Conservation (phyloP, 2,329 filamentous ascomycete genomes). For the Lachnellula arida region DNA sequence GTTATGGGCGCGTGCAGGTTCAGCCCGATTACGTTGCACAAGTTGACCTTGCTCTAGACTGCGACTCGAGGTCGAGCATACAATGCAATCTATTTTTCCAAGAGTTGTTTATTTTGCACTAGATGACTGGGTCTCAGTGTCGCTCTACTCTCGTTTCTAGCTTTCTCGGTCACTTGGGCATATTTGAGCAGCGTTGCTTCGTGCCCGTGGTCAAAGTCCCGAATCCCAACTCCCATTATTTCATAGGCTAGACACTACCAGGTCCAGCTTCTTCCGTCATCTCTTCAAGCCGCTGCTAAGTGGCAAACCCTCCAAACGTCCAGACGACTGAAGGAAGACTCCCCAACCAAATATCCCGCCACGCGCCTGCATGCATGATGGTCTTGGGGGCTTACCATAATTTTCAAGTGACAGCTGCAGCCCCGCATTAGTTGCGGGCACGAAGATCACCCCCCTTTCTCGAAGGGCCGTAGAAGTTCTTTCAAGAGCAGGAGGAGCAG, state of each 20-base stretch:
- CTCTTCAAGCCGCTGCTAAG: not conserved
- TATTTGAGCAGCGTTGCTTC: not conserved
- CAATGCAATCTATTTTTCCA: slow-evolving; percentile 1
- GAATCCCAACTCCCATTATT: not conserved
- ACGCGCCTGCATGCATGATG: slow-evolving; percentile 28
- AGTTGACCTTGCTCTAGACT: slow-evolving; percentile 18
- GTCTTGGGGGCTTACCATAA: slow-evolving; percentile 21
- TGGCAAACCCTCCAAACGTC: not conserved
- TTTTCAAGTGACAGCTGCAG: slow-evolving; percentile 38
- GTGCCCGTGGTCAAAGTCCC: not conserved
- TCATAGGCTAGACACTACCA: not conserved
- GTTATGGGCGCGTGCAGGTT: slow-evolving; percentile 23
- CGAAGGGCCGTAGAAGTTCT: slow-evolving; percentile 36
- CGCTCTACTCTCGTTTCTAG: not conserved
- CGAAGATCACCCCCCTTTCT: slow-evolving; percentile 35
- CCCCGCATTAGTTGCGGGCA: slow-evolving; percentile 32
- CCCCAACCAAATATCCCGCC: slow-evolving; percentile 17
- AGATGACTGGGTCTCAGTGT: not conserved
- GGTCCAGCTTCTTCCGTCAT: not conserved
- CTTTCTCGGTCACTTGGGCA: not conserved
- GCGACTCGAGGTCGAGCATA: slow-evolving; percentile 24
- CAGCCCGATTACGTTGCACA: slow-evolving; percentile 18
- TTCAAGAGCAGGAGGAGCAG: slow-evolving; percentile 20
- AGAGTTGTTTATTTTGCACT: not conserved
- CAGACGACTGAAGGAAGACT: slow-evolving; percentile 3